Evolutionary conservation across 2,329 filamentous ascomycete species (phyloP), one percentile per base, ranked within the genome.

Genomic region (Penicillium sp.): DNA sequence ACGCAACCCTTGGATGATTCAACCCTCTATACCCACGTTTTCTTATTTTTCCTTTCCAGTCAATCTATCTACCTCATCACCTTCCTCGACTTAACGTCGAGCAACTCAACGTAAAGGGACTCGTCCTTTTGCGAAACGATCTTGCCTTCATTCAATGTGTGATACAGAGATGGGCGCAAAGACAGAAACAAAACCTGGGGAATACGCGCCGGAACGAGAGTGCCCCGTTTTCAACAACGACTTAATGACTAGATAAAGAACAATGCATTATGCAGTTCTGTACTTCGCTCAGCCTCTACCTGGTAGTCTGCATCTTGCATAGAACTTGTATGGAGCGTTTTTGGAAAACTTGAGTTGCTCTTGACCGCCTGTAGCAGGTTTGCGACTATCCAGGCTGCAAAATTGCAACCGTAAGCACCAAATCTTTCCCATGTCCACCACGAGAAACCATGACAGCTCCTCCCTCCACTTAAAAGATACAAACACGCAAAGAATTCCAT

Each of bases 21-120:
- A 75, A 76, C 74, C 74, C 71, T 75, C 71, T 75, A 76, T 76
- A 76, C 74, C 74, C 74, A 63, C 61, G 55, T 62, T 67, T 61
- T 64, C 61, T 57, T 64, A 63, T 55, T 40, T 56, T 50, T 39
- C n/a, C 43, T 54, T 39, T 51, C 22, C 36, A 52, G 40, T 59
- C 56, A 53, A 41, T 53, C 55, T 55, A 44, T 55, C 31, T 49
- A 19, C 31, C 24, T 9, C 53, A 35, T 46, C 63, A 64, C 62
- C 67, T 71, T 66, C 65, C 66, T 64, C 62, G 66, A 72, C 69
- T 67, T 66, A 61, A 63, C 59, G 54, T 65, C 62, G 53, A 59
- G 57, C 60, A 57, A 55, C 51, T 22, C 35, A 54, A 52, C 40
- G 14, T 51, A 54, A 54, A 58, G 24, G 47, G 27, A 24, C 16